A percentile compares a stretch with the other conserved stretches of the same genome.
phyloP scores from a whole-genome alignment of 345 rosid genomes.

The Brassica incana region DNA sequence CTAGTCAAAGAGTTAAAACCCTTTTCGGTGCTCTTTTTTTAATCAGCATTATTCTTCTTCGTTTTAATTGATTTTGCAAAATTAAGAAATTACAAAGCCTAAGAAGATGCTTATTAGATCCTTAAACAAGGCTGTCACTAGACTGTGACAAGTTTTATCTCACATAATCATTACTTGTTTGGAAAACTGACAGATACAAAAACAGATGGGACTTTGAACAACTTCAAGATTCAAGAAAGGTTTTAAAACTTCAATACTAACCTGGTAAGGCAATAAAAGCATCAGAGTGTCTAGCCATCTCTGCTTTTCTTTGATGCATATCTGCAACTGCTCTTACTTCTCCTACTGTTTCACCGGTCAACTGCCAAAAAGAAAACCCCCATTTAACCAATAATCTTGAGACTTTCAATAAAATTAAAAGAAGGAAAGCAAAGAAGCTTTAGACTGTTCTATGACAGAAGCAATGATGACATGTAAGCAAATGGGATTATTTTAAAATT shows the following conservation, averaged over 20 bases:
- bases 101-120: slow-evolving; percentile 10
- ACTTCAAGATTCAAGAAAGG: not conserved
- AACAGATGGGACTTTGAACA: slow-evolving; percentile 23
- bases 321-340: slow-evolving; percentile 98
- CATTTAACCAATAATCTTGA: slow-evolving; percentile 13
- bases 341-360: slow-evolving; percentile 98
- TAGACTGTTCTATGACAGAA: slow-evolving; percentile 40
- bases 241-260: slow-evolving; percentile 35
- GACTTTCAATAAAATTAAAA: slow-evolving; percentile 26
- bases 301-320: slow-evolving; percentile 99
- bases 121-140: slow-evolving; percentile 30
- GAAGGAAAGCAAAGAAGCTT: slow-evolving; percentile 20
- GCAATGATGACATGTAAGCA: slow-evolving; percentile 40
- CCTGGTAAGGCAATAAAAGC: slow-evolving; percentile 99
- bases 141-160: slow-evolving; percentile 22
- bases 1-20: slow-evolving; percentile 17
- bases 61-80: not conserved
- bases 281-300: slow-evolving; percentile 99
- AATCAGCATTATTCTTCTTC: not conserved
- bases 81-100: slow-evolving; percentile 7
- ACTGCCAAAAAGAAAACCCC: slow-evolving; percentile 47
- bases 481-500: slow-evolving; percentile 26
- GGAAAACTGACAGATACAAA: slow-evolving; percentile 6
- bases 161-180: slow-evolving; percentile 33
- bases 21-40: slow-evolving; percentile 26